These are phyloP conservation scores for Calonectria ilicicola DNA, from an alignment of 2,329 filamentous ascomycete species.

Conservation along the genomic window DNA sequence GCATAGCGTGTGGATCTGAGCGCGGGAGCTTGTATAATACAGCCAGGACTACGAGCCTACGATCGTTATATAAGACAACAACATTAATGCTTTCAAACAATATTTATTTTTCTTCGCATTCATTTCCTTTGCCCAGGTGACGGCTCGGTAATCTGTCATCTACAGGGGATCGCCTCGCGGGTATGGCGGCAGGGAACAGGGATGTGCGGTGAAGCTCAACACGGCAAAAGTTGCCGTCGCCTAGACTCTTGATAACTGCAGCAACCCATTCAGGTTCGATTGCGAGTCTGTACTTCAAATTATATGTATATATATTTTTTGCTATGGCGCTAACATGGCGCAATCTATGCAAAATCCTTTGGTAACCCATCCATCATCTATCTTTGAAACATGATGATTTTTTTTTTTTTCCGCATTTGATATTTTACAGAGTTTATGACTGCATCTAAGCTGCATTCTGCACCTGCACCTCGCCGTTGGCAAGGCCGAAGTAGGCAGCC, in stretches of 20 bases:
- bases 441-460: constrained; percentile 41
- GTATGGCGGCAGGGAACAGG: neutral
- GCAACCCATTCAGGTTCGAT: neutral
- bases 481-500: constrained; percentile 94
- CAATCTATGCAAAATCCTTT: neutral
- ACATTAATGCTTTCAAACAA: constrained; percentile 42
- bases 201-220: neutral
- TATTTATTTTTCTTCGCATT: constrained; percentile 11
- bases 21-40: constrained; percentile 51
- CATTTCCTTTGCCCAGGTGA: constrained; percentile 9
- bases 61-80: constrained; percentile 46
- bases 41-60: constrained; percentile 48
- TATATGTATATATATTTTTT: neutral
- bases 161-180: neutral
- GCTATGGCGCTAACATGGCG: neutral
- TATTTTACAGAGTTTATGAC: neutral
- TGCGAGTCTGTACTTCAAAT: neutral
- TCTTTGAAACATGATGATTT: neutral
- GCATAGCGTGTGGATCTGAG: constrained; percentile 47
- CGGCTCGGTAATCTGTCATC: neutral
- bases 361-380: neutral
- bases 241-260: neutral
- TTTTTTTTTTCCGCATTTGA: neutral
- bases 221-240: neutral
- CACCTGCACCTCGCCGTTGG: constrained; percentile 72